Percentiles rank a stretch among this genome's conserved stretches.
Conservation (phyloP, 1,284 basidiomycete species). For the Neolentinus lepideus region DNA sequence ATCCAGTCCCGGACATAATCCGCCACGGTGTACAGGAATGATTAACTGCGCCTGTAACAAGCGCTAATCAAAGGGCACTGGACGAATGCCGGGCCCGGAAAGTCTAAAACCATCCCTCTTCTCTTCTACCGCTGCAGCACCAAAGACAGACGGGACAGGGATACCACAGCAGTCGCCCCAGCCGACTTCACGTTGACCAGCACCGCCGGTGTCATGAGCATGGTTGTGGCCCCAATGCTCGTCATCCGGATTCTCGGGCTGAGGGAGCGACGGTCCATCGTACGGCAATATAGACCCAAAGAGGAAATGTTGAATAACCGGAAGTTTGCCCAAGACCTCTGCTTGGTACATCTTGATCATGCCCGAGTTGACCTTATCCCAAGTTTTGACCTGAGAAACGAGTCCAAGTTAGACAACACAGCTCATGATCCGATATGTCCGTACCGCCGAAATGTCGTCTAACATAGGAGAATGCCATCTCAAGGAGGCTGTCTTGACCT, state of each 20-base stretch:
- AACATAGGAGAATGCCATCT: slow-evolving; percentile 99
- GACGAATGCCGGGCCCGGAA: slow-evolving; percentile 59
- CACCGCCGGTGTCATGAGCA: slow-evolving; percentile 51
- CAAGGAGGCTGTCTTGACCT: slow-evolving; percentile 94
- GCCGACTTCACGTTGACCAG: slow-evolving; percentile 45
- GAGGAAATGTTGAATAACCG: slow-evolving; percentile 94
- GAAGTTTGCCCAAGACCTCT: slow-evolving; percentile 92
- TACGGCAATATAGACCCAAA: slow-evolving; percentile 85
- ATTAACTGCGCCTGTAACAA: not conserved
- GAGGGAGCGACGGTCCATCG: slow-evolving; percentile 46
- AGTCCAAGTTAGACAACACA: not conserved
- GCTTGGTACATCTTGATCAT: slow-evolving; percentile 99
- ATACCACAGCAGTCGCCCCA: slow-evolving; percentile 98
- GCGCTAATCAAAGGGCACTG: slow-evolving; percentile 74
- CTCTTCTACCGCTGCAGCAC: slow-evolving; percentile 52
- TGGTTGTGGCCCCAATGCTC: slow-evolving; percentile 34
- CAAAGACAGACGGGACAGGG: slow-evolving; percentile 79
- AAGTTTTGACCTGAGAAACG: slow-evolving; percentile 74
- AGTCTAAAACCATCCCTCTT: slow-evolving; percentile 30
- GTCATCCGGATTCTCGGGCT: slow-evolving; percentile 16
- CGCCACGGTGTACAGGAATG: not conserved
- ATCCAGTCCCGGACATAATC: not conserved
- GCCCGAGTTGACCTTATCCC: slow-evolving; percentile 96
- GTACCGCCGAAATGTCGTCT: slow-evolving; percentile 91
- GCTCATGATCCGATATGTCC: slow-evolving; percentile 10